Evolutionary conservation across 2,329 filamentous ascomycete species (phyloP).

Genomic region (Sporothrix brasiliensis): DNA sequence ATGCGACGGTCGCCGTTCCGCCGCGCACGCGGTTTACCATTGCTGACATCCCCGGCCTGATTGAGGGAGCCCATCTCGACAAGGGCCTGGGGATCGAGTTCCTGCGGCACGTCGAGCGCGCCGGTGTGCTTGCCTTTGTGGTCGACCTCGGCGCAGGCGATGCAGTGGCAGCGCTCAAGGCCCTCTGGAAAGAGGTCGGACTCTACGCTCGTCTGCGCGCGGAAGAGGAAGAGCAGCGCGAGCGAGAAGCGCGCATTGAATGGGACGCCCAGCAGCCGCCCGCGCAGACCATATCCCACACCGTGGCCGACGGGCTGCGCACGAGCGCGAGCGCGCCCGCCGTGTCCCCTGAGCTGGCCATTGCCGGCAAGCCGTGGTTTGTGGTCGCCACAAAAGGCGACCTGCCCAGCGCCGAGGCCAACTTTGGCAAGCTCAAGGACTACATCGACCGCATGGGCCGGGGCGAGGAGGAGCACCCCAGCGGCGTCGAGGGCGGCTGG

Average conservation of each 20-base stretch:
- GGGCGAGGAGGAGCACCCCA: constrained; percentile 71
- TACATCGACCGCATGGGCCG: constrained; percentile 71
- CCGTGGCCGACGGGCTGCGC: constrained; percentile 11
- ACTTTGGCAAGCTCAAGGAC: constrained; percentile 68
- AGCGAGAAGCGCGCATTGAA: constrained; percentile 59
- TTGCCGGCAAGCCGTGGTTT: constrained; percentile 95
- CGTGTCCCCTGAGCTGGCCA: constrained; percentile 59
- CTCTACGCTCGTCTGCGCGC: constrained; percentile 81
- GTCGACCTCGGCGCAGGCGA: constrained; percentile 81
- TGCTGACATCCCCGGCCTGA: constrained; percentile 92
- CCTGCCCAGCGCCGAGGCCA: constrained; percentile 73
- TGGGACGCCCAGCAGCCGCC: constrained; percentile 49
- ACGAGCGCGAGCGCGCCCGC: constrained; percentile 33
- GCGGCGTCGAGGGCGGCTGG: constrained; percentile 62
- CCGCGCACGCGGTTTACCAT: constrained; percentile 82
- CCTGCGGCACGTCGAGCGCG: constrained; percentile 89
- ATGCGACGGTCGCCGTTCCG: constrained; percentile 51
- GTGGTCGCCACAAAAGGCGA: constrained; percentile 94
- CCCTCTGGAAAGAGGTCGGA: constrained; percentile 87
- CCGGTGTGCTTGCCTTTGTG: constrained; percentile 90
- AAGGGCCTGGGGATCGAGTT: constrained; percentile 89
- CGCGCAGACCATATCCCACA: constrained; percentile 38
- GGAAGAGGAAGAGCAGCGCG: constrained; percentile 68
- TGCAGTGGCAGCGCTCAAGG: constrained; percentile 74
- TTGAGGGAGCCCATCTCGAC: constrained; percentile 90